phyloP scores from a whole-genome alignment of 257 asterid genomes.

The Ilex asprella region DNA sequence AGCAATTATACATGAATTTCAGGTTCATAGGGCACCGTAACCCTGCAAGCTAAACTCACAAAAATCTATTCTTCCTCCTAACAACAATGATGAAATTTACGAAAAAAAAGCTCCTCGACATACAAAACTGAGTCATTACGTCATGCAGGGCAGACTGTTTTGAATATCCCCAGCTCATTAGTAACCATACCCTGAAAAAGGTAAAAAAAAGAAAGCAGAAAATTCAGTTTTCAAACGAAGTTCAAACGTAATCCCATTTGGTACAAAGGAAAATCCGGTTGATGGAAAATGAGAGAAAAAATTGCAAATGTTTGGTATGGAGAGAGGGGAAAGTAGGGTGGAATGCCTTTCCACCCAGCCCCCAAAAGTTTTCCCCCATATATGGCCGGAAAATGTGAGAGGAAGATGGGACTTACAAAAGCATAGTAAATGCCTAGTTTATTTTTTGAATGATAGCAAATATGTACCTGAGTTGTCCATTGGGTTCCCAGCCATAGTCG shows the following conservation, averaged over 20 bases:
- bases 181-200: constrained; percentile 65
- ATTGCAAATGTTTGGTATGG: too few species aligned
- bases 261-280: too few species aligned
- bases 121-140: not conserved
- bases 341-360: too few species aligned
- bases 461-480: constrained; percentile 91
- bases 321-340: too few species aligned
- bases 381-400: not conserved
- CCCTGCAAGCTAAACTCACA: constrained; percentile 27
- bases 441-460: too few species aligned
- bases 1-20: constrained; percentile 6
- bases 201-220: constrained; percentile 1
- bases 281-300: too few species aligned
- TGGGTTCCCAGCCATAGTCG: constrained; percentile 61
- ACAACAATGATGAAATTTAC: constrained; percentile 27
- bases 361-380: too few species aligned
- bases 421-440: not conserved
- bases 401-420: not conserved
- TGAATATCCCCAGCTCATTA: constrained; percentile 18
- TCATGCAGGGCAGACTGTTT: not conserved
- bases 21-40: constrained; percentile 14
- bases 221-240: not conserved
- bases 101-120: constrained; percentile 21
- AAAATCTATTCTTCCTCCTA: constrained; percentile 16
- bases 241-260: too few species aligned